Evolutionary conservation across 192 early-diverging fungal genomes (phyloP), one percentile per base, ranked within the genome.

Genomic region (Chytriomyces sp.): DNA sequence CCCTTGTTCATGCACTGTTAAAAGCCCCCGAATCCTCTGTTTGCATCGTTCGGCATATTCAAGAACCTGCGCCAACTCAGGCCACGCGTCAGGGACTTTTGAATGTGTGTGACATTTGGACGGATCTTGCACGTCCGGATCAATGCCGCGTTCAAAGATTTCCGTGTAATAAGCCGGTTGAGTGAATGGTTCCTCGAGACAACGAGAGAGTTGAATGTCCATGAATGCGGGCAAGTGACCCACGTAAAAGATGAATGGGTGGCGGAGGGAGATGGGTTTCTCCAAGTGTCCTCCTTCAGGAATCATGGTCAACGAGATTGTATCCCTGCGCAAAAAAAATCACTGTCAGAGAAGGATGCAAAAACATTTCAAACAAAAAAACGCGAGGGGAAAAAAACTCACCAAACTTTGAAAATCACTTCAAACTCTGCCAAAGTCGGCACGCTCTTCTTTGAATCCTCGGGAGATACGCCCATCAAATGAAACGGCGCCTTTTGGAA

Each of bases 101-200:
- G 94, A 95, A 77, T 98, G 96, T 5, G 86, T 78, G 79, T 98
- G 90, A 83, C 92, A 93, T 7, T 86, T 83, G 0, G 88, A 80
- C 5, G 89, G 89, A 67, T 82, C 78, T 0, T 68, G 23, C 0
- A 72, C 59, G 45, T 72, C 71, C 0, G 96, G 95, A 74, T 98
- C 95, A 69, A 98, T 96, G 6, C 96, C 96, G 13, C 96, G 93
- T 85, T 98, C 94, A 90, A 98, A 98, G 46, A 73, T 73, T 66
- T 73, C 71, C 10, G 71, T 46, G 20, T 62, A 73, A 24, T 60
- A 62, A n/a, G 45, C 71, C 13, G 75, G 75, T 35, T 73, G 59
- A 1, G 60, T 60, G 61, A 73, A 63, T 6, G 59, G 72, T 48
- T 85, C 81, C 0, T 79, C 72, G 24, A 77, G 35, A 44, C 76